Base-by-base conservation (phyloP, 2,329 filamentous ascomycete genomes). In the Pyrenophora tritici-repentis region DNA sequence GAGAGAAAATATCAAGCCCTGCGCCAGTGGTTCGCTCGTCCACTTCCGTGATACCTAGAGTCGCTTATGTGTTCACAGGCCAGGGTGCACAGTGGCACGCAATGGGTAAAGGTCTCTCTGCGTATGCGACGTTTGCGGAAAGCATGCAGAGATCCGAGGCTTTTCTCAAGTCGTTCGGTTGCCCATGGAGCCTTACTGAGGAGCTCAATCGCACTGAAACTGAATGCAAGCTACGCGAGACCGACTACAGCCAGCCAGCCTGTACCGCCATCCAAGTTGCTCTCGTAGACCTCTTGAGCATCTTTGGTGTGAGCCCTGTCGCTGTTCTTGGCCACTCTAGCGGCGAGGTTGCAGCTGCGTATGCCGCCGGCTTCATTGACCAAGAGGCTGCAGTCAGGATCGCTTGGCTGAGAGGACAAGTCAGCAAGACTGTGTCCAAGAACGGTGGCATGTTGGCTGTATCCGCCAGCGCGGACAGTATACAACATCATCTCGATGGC, bases 41-140 rank as follows among this genome's bases (percentile, higher is more conserved):
- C 12, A 17, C 26, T 35, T 45, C 41, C 38, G 31, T 35, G 12
- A 50, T 31, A 26, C 47, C 47, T 22, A 35, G 59, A 10, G 42
- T 65, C 6, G 64, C 60, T 6, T 71, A 59, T 41, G 53, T 70
- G 3, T 72, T 66, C 50, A 71, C 67, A 3, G 70, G 70, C 4
- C 70, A 72, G 45, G 70, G 70, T 13, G 67, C 68, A 3, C 67
- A 71, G 33, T 72, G 68, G 68, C 61, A 58, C 55, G 62, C 60
- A 8, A 71, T 71, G 67, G 66, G 67, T 1, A 44, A 32, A n/a
- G 36, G 32, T 16, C 41, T 50, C 7, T 46, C 42, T 10, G 20
- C 22, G 1, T 40, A 50, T 13, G 16, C 17, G 10, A n/a, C 36
- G 4, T 50, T 46, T n/a, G 18, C 31, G 4, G 20, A 46, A 18